These are phyloP conservation scores for Aurantiochytrium sp. DNA, from an alignment of 108 stramenopile genomes.

Conservation along the genomic window DNA sequence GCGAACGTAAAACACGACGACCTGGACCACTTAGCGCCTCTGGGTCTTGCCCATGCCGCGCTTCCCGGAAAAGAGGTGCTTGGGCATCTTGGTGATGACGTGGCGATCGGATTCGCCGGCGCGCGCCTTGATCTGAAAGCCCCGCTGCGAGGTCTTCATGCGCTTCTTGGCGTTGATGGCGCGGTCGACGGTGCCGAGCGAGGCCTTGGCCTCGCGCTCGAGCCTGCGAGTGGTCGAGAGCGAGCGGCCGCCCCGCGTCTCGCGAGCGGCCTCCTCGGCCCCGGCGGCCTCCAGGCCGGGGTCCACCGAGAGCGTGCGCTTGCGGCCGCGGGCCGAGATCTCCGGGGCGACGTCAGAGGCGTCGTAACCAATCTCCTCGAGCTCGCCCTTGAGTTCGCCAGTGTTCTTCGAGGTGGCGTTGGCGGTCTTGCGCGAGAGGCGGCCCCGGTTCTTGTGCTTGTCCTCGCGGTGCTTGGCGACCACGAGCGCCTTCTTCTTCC, in stretches of 20 bases:
- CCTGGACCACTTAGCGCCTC: conserved; percentile 35
- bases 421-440: background rate
- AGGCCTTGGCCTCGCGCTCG: background rate
- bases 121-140: conserved; percentile 26
- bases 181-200: background rate
- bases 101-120: conserved; percentile 57
- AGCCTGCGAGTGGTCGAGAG: background rate
- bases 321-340: conserved; percentile 17
- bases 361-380: conserved; percentile 30
- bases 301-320: conserved; percentile 25
- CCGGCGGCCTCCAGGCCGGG: background rate
- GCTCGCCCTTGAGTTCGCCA: background rate
- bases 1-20: no score
- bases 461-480: background rate
- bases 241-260: background rate
- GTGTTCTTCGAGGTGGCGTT: background rate
- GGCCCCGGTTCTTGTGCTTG: background rate
- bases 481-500: background rate
- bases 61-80: conserved; percentile 60
- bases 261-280: background rate
- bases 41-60: conserved; percentile 50
- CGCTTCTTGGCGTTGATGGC: conserved; percentile 39
- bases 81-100: conserved; percentile 48
- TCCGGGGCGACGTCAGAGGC: background rate
- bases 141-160: background rate